A percentile compares a stretch with the other conserved stretches of the same genome.
These are phyloP conservation scores for Colletotrichum salicis DNA, from an alignment of 2,329 filamentous ascomycete species.

Conservation along the genomic window DNA sequence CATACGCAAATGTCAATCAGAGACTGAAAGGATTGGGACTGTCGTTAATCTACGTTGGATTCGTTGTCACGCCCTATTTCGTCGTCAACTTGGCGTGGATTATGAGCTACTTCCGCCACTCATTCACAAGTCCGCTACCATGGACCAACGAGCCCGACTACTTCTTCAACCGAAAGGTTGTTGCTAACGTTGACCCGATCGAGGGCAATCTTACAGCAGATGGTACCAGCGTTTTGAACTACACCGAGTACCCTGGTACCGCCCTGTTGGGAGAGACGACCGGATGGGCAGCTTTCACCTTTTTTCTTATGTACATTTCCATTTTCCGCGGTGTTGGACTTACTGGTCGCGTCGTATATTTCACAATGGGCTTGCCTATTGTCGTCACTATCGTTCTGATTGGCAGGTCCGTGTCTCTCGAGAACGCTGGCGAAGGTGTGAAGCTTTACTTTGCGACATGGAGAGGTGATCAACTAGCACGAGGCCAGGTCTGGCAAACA, in stretches of 20 bases:
- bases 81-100: conserved; percentile 68
- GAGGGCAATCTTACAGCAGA: conserved; percentile 50
- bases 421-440: conserved; percentile 63
- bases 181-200: conserved; percentile 57
- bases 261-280: conserved; percentile 65
- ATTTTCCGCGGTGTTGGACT: conserved; percentile 69
- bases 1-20: conserved; percentile 63
- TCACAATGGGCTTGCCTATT: conserved; percentile 70
- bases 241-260: conserved; percentile 58
- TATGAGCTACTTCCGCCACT: conserved; percentile 67
- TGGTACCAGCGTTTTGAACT: conserved; percentile 43
- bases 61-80: conserved; percentile 67
- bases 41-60: conserved; percentile 62
- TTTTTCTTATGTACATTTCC: conserved; percentile 69
- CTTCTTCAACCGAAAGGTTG: conserved; percentile 62
- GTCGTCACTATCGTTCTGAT: conserved; percentile 66
- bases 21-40: conserved; percentile 65
- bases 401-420: conserved; percentile 62
- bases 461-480: conserved; percentile 61
- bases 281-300: conserved; percentile 66
- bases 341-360: conserved; percentile 69
- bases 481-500: conserved; percentile 67
- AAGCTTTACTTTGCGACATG: conserved; percentile 57
- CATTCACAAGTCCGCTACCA: conserved; percentile 64
- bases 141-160: conserved; percentile 62